These are phyloP conservation scores for Xylariaceae sp. DNA, from an alignment of 2,329 filamentous ascomycete species.

Conservation along the genomic window DNA sequence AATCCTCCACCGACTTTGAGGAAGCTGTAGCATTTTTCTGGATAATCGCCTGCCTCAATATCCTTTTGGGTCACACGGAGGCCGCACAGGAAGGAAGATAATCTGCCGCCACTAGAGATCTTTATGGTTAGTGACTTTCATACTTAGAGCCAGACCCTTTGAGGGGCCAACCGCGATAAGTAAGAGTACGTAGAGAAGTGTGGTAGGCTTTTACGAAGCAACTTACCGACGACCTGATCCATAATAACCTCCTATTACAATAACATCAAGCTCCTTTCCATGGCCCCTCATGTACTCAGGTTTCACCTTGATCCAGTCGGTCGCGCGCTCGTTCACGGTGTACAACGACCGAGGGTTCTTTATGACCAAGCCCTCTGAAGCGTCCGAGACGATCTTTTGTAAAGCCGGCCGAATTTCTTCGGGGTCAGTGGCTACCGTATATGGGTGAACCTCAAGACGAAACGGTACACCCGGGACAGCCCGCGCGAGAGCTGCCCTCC, in stretches of 20 bases:
- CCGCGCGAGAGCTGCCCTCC: constrained; percentile 68
- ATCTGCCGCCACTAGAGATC: constrained; percentile 55
- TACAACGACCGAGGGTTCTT: constrained; percentile 92
- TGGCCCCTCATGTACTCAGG: constrained; percentile 98
- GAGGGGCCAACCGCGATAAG: no score
- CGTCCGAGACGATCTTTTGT: constrained; percentile 77
- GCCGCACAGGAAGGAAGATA: constrained; percentile 89
- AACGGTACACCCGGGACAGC: constrained; percentile 68
- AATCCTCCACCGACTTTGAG: constrained; percentile 98
- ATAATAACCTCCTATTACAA: constrained; percentile 89
- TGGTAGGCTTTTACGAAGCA: no score
- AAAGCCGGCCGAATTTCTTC: constrained; percentile 76
- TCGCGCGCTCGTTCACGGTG: constrained; percentile 80
- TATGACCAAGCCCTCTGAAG: constrained; percentile 84
- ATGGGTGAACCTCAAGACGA: constrained; percentile 77
- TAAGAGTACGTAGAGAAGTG: no score
- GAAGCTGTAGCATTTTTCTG: constrained; percentile 85
- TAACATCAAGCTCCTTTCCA: constrained; percentile 85
- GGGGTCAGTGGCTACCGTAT: constrained; percentile 60
- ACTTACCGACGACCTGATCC: constrained; percentile 68
- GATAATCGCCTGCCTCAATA: constrained; percentile 53
- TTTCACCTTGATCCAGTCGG: constrained; percentile 98
- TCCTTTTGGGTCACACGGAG: constrained; percentile 70
- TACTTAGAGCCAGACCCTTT: no score
- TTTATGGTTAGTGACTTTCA: no score